phyloP scores from a whole-genome alignment of 2,329 filamentous ascomycete species.

The Teratosphaeria nubilosa region DNA sequence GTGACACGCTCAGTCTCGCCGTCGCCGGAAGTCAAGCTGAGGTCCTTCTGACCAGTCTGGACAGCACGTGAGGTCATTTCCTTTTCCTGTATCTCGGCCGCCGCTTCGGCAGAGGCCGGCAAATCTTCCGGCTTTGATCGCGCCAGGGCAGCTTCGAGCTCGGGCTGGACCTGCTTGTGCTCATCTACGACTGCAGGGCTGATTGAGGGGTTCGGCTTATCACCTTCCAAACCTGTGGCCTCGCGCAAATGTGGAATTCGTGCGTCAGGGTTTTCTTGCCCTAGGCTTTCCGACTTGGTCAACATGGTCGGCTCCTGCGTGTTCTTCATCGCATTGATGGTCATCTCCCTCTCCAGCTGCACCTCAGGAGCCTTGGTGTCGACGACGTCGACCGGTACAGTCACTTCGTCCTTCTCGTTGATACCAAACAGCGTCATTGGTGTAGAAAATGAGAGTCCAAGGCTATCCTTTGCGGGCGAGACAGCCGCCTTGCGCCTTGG shows the following conservation, averaged over 20 bases:
- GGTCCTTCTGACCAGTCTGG: conserved; percentile 6
- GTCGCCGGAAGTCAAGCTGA: conserved; percentile 14
- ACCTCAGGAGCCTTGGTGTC: conserved; percentile 17
- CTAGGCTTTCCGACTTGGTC: conserved; percentile 3
- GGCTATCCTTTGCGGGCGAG: conserved; percentile 20
- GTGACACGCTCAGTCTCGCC: conserved; percentile 19
- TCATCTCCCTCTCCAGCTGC: conserved; percentile 15
- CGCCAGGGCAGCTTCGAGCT: conserved; percentile 14
- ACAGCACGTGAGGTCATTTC: conserved; percentile 2
- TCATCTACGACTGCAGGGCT: conserved; percentile 9
- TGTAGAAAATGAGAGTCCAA: conserved; percentile 27
- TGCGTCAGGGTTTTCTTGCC: background rate
- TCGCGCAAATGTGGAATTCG: conserved; percentile 1
- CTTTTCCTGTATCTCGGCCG: conserved; percentile 2
- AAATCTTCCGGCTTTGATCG: conserved; percentile 1
- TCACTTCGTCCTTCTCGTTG: conserved; percentile 31
- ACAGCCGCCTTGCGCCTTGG: conserved; percentile 58
- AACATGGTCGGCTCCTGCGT: conserved; percentile 13
- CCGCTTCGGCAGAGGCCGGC: conserved; percentile 3
- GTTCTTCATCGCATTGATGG: conserved; percentile 17
- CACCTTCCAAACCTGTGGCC: conserved; percentile 12
- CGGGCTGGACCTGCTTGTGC: conserved; percentile 9
- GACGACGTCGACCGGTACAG: conserved; percentile 1
- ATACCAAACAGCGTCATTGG: conserved; percentile 33
- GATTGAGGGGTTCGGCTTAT: conserved; percentile 10